These are phyloP conservation scores for Cylindrotheca closterium DNA, from an alignment of 108 stramenopile species.

Conservation along the genomic window DNA sequence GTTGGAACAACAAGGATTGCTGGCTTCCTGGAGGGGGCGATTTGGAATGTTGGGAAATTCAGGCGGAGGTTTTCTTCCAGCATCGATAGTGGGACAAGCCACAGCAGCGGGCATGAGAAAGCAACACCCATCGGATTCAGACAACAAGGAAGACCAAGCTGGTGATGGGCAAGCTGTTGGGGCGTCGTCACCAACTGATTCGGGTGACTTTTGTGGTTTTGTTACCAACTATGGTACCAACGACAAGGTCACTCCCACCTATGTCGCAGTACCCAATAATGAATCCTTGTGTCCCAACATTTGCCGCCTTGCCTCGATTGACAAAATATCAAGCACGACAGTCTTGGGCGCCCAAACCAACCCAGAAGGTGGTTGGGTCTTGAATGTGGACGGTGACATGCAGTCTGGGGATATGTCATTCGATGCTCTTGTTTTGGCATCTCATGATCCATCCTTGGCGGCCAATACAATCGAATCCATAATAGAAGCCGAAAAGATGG, in stretches of 20 bases:
- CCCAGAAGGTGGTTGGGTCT: slow-evolving; percentile 22
- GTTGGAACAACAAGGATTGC: slow-evolving; percentile 17
- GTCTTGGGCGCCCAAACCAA: slow-evolving; percentile 10
- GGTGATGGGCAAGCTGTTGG: neutral
- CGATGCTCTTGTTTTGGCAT: slow-evolving; percentile 33
- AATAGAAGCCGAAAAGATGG: slow-evolving; percentile 19
- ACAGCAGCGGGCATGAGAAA: neutral
- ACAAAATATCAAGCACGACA: neutral
- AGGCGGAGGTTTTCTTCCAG: slow-evolving; percentile 29
- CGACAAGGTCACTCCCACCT: slow-evolving; percentile 3
- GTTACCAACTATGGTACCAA: slow-evolving; percentile 2
- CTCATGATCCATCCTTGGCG: slow-evolving; percentile 29
- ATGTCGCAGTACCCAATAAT: slow-evolving; percentile 13
- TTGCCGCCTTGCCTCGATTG: slow-evolving; percentile 14
- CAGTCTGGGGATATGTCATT: slow-evolving; percentile 4
- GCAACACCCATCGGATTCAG: neutral
- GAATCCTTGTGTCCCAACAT: slow-evolving; percentile 23
- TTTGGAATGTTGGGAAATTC: slow-evolving; percentile 34
- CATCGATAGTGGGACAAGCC: slow-evolving; percentile 3
- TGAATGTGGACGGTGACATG: slow-evolving; percentile 9
- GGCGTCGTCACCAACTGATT: slow-evolving; percentile 5
- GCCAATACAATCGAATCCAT: slow-evolving; percentile 8
- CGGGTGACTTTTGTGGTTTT: slow-evolving; percentile 31
- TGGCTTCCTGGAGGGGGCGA: slow-evolving; percentile 18
- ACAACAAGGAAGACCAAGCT: neutral